Base-by-base conservation (phyloP, 2,329 filamentous ascomycete genomes). In the Bisporella sp. region DNA sequence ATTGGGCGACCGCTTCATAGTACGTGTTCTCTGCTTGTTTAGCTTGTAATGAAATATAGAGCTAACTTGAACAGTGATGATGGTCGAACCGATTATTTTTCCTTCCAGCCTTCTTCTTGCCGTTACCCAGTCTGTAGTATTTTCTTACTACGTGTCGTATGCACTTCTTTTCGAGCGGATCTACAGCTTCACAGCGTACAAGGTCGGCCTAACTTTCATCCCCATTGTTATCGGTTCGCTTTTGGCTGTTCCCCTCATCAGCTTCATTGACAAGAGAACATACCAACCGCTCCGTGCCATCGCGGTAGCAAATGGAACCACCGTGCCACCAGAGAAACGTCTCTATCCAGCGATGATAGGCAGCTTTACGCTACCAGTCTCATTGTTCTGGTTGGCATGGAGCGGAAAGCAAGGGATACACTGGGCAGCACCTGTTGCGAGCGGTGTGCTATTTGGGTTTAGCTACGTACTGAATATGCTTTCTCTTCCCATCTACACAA, bases 271-370 rank as follows among this genome's bases (percentile, higher is more conserved):
- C 45, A 42, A 6, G 41, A 2, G 44, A 1, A 44, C 46, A n/a
- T 52, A 49, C 30, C 50, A 43, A n/a, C 30, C 43, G 31, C 9
- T 30, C 29, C 29, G 50, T 29, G 33, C 7, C 4, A 42, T 41
- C 5, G 50, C 47, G 5, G 41, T 52, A 2, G 28, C 11, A 32
- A 31, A 21, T 5, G 28, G 6, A n/a, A 33, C 8, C 5, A 31
- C 21, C 9, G 43, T 45, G 11, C 28, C 71, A 0, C 79, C 80
- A 0, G 80, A 85, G 62, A 69, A 82, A 52, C 69, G 81, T 0
- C 66, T 85, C 8, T 77, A 80, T 51, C 71, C 73, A 1, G 77
- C 78, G 8, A 81, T 84, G 75, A 64, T 82, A 4, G 62, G 62
- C 5, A 53, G 46, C n/a, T 11, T 63, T 5, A 46, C 59, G 28